Evolutionary conservation across 75 land plant genomes (phyloP).

Genomic region (Adiantum capillusveneris): DNA sequence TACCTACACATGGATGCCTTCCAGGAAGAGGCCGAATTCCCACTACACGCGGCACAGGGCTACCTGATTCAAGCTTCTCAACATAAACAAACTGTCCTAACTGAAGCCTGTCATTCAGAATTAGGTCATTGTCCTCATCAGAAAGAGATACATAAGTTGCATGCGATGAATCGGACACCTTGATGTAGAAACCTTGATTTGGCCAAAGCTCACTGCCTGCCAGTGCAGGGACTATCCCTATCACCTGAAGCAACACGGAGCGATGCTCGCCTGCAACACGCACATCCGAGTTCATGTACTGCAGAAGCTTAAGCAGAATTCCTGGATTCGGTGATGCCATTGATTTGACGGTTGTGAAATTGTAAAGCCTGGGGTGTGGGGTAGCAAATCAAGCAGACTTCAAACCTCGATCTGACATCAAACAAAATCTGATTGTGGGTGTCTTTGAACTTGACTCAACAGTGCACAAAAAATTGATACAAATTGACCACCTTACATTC

Average conservation of each 20-base stretch:
- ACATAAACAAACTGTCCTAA: constrained; percentile 84
- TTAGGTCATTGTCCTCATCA: constrained; percentile 59
- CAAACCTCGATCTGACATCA: too few species aligned
- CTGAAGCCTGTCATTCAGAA: constrained; percentile 72
- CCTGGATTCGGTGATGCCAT: constrained; percentile 89
- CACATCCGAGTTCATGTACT: constrained; percentile 66
- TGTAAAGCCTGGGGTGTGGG: too few species aligned
- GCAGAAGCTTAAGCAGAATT: constrained; percentile 82
- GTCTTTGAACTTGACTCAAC: too few species aligned
- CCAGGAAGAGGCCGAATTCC: constrained; percentile 71
- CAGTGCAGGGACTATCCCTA: constrained; percentile 77
- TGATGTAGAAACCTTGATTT: constrained; percentile 73
- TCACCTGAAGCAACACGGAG: constrained; percentile 52
- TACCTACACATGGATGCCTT: constrained; percentile 64
- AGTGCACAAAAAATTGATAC: too few species aligned
- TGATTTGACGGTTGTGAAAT: too few species aligned
- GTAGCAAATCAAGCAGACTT: too few species aligned
- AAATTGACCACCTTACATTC: too few species aligned
- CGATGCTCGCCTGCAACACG: constrained; percentile 75
- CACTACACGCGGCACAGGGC: constrained; percentile 36
- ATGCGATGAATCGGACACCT: constrained; percentile 85
- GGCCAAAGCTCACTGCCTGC: constrained; percentile 53
- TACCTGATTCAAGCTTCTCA: constrained; percentile 55
- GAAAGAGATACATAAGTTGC: constrained; percentile 86
- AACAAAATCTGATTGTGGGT: too few species aligned